Base-by-base conservation (phyloP, 306 rosid species). In the Rosa lucieae region DNA sequence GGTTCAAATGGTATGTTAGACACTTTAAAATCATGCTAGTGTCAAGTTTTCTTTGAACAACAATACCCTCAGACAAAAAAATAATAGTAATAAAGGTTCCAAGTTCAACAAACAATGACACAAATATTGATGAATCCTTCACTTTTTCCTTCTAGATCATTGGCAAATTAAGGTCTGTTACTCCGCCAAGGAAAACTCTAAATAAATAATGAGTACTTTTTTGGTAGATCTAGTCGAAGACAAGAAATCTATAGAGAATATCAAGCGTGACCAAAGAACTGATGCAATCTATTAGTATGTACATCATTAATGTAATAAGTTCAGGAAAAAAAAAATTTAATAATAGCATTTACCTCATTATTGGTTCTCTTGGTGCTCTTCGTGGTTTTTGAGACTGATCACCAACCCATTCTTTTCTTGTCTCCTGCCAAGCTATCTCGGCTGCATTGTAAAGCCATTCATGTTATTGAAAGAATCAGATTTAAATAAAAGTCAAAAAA, bases 341-440 rank as follows among this genome's bases (percentile, higher is more conserved):
- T 12, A 68, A 46, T 76, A 51, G 77, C 51, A 58, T 35, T 46
- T 82, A 89, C 94, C 97, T 90, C 90, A 87, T 74, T 62, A 90
- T 78, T 44, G 89, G 87, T 78, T 89, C 92, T 78, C 81, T 79
- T 52, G 85, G 86, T 3, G 78, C 74, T 85, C 79, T 84, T 73
- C 15, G 85, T 46, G 77, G 26, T 13, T 78, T 87, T 63, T 77
- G 82, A 61, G 90, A 82, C 59, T 21, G 82, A 78, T 87, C 81
- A 42, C 92, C 94, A 12, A 85, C 82, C 92, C 97, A 92, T 86
- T 88, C 88, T 73, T 63, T 89, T 82, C 97, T 84, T 77, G 26
- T 81, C 77, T 85, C 82, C 73, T 85, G 88, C 97, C 97, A 92
- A 79, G 91, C 85, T 75, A 82, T 80, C 88, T 88, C 94, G 46